Evolutionary conservation across 2,329 filamentous ascomycete species (phyloP).

Genomic region (Alternaria brassicicola): DNA sequence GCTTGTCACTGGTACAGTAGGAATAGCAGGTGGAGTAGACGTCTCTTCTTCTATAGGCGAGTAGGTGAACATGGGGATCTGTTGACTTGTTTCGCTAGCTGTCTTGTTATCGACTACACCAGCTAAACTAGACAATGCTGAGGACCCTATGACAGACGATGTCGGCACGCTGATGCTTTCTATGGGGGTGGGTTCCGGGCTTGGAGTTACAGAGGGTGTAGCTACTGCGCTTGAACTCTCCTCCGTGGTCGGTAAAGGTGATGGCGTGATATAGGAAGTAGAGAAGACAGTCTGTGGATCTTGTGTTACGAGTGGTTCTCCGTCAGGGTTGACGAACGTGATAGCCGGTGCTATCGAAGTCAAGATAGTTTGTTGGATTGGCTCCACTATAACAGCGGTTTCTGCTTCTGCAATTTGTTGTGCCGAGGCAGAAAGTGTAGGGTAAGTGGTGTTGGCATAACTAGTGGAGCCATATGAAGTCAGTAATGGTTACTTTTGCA

Average conservation of each 20-base stretch:
- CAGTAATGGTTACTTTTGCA: constrained; percentile 8
- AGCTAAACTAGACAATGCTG: constrained; percentile 17
- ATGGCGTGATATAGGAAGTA: constrained; percentile 40
- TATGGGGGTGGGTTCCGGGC: constrained; percentile 11
- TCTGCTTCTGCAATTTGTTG: constrained; percentile 31
- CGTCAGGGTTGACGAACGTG: constrained; percentile 42
- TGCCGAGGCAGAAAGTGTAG: constrained; percentile 10
- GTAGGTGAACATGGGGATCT: constrained; percentile 34
- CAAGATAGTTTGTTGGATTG: constrained; percentile 38
- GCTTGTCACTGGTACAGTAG: constrained; percentile 14
- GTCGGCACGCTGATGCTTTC: constrained; percentile 9
- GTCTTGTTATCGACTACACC: constrained; percentile 22
- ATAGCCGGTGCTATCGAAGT: constrained; percentile 36
- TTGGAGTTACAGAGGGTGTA: constrained; percentile 5
- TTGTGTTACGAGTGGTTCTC: constrained; percentile 41
- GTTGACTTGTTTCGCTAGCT: constrained; percentile 19
- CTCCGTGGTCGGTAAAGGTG: constrained; percentile 19
- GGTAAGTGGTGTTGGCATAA: constrained; percentile 32
- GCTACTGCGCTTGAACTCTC: constrained; percentile 17
- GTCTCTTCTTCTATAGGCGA: constrained; percentile 27
- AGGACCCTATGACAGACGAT: constrained; percentile 6
- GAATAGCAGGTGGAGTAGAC: constrained; percentile 7
- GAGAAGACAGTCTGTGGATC: constrained; percentile 36
- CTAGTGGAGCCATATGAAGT: constrained; percentile 32
- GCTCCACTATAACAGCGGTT: constrained; percentile 43